Base-by-base conservation (phyloP, 2,329 filamentous ascomycete species). In the Juglanconis juglandina region DNA sequence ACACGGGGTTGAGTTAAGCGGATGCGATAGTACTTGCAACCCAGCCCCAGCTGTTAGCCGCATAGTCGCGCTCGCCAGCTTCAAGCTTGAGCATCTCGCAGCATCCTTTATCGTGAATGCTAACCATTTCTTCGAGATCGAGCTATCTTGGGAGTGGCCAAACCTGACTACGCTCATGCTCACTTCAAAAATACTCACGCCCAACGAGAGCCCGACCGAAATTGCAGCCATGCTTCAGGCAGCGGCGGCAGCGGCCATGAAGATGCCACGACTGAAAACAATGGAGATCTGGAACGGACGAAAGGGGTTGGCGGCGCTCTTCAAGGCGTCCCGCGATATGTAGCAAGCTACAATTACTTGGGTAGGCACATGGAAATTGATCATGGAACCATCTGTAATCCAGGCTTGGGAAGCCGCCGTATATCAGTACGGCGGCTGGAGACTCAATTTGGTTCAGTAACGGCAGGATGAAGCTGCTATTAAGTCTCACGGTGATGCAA, bases 221-320 rank as follows among this genome's bases (percentile, higher is more conserved):
- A 69, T 70, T 51, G 62, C 46, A 44, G 52, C 55, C 24, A 68
- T 64, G 62, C 63, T 67, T 58, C 64, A 56, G 60, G 63, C 62
- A 61, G 70, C 68, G 48, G 68, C 64, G 46, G 59, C 54, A 55
- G 58, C 59, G 53, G 70, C 70, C 51, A 65, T 68, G 32, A 67
- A 65, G 62, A 74, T 73, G 70, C 70, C 70, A 59, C 58, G 52
- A n/a, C 63, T 73, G 44, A 58, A 69, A 64, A 73, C 65, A 56
- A 70, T 73, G 69, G 70, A 73, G 63, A 71, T 73, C 53, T 73
- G 70, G 70, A 72, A 73, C 66, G 72, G 68, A 64, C 50, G 61
- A 66, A 66, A 69, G 64, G 69, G 70, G 4, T 56, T 70, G 50
- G 70, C 72, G 47, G 63, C 62, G 57, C 67, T 73, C 58, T 73